Conservation (phyloP, 148 eudicot genomes). For the Selenicereus undatus region DNA sequence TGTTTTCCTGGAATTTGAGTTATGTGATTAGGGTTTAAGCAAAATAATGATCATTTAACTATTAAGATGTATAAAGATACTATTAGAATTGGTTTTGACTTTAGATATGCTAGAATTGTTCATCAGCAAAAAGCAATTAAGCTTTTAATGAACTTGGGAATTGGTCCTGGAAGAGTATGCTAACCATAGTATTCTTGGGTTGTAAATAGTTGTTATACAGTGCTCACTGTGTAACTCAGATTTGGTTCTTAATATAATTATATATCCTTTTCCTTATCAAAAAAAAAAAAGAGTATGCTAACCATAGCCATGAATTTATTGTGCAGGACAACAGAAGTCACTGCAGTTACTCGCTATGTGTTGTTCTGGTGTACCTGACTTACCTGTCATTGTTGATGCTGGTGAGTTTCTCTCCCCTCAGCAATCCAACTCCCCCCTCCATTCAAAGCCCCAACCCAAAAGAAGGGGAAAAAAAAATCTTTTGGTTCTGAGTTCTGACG, state of each 20-base stretch:
- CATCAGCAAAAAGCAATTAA: background rate
- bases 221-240: too few species aligned
- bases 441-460: too few species aligned
- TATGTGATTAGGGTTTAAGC: background rate
- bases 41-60: background rate
- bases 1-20: background rate
- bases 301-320: background rate
- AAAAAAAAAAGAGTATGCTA: too few species aligned
- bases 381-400: constrained; percentile 12
- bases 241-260: too few species aligned
- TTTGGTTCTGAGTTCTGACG: too few species aligned
- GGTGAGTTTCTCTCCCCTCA: constrained; percentile 1
- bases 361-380: constrained; percentile 10
- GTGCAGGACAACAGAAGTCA: constrained; percentile 9
- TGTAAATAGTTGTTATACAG: too few species aligned
- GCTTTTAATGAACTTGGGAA: background rate
- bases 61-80: background rate
- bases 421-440: too few species aligned
- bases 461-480: too few species aligned
- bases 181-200: too few species aligned
- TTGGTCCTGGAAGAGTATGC: background rate
- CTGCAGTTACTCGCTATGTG: constrained; percentile 3
- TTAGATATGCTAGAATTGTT: background rate
- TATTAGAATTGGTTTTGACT: background rate
- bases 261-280: too few species aligned